Evolutionary conservation across 805 yeast genomes (phyloP).

Genomic region (Kazachstania viticola): DNA sequence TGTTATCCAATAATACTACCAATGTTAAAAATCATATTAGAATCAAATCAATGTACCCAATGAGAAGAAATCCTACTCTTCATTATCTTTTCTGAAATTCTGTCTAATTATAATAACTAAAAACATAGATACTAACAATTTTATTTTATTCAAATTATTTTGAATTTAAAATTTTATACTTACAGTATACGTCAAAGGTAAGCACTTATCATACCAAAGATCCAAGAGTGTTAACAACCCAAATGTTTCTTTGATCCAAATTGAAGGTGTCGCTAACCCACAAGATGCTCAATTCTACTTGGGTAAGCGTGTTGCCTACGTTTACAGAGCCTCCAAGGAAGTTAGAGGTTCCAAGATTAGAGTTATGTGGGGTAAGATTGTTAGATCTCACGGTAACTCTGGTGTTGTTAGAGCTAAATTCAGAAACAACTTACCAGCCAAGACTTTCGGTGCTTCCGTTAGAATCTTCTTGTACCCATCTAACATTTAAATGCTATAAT

Average conservation of each 20-base stretch:
- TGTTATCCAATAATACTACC: too few relatives aligned
- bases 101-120: too few relatives aligned
- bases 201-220: conserved; percentile 99
- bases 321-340: conserved; percentile 97
- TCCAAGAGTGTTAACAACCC: conserved; percentile 98
- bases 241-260: conserved; percentile 89
- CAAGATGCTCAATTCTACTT: conserved; percentile 98
- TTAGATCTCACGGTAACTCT: conserved; percentile 98
- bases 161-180: too few relatives aligned
- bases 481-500: conserved; percentile 62
- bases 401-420: conserved; percentile 98
- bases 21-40: too few relatives aligned
- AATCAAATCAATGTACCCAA: too few relatives aligned
- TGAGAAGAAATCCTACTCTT: too few relatives aligned
- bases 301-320: conserved; percentile 99
- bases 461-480: conserved; percentile 99
- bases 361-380: conserved; percentile 98
- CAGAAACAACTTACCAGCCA: conserved; percentile 98
- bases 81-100: too few relatives aligned
- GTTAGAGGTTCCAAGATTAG: conserved; percentile 97
- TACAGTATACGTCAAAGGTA: conserved; percentile 98
- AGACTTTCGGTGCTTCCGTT: conserved; percentile 99
- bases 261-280: conserved; percentile 88
- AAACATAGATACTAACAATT: too few relatives aligned
- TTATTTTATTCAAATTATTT: too few relatives aligned